Base-by-base conservation (phyloP, 2,329 filamentous ascomycete genomes). In the Atkinsonella hypoxylon region DNA sequence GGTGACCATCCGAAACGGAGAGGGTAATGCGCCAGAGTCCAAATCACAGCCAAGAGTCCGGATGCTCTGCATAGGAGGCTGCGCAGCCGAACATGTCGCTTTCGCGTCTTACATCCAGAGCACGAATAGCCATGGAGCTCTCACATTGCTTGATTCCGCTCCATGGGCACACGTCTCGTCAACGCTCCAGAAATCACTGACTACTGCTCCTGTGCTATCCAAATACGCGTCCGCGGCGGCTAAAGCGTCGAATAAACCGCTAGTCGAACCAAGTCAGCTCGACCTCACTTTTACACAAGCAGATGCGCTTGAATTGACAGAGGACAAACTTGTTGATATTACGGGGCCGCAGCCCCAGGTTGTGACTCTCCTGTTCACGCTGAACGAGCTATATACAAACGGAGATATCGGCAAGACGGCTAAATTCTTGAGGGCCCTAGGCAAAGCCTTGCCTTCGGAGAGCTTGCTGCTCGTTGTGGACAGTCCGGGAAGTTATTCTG, bases 401-500 rank as follows among this genome's bases (percentile, higher is more conserved):
- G 88, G 83, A 1, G 79, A 89, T 22, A 72, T 82, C 45, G 74
- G 82, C 2, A 80, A 82, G 57, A 89, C 91, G 0, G 95, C 91
- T 0, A 72, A 73, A 3, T 83, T 97, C 56, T 73, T 98, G 0
- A 75, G 89, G 4, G 72, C 72, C 1, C 69, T 96, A 17, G 87
- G 85, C 0, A 70, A 77, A 1, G 57, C 69, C 1, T 63, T 86
- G 2, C 68, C 73, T 0, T 53, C 71, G 0, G 83, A 81, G 0
- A 79, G 87, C 2, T 65, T 91, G 39, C 70, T 97, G 1, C 77
- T 97, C 0, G 87, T 97, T 2, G 83, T 96, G 4, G 91, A 98
- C 65, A 95, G 89, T 58, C 89, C 93, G 0, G 93, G 93, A 1
- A 94, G 85, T 66, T 97, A 97, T 67, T 93, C 90, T 0, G 88